Base-by-base conservation (phyloP, 257 asterid genomes). In the Linaria vulgaris region DNA sequence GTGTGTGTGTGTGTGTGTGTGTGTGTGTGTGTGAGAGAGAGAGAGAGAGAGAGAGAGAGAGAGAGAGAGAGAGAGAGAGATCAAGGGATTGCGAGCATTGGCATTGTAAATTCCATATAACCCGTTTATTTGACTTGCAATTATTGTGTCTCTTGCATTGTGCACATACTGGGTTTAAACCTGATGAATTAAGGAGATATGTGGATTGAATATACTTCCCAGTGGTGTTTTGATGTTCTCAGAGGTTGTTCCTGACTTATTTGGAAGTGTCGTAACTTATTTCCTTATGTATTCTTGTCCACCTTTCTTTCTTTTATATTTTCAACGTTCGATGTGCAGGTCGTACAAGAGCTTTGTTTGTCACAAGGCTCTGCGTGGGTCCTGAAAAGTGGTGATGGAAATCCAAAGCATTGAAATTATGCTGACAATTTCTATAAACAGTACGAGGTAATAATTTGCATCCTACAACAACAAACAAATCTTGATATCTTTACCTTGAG, bases 321-420 rank as follows among this genome's bases (percentile, higher is more conserved):
- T 48, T 38, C 53, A 12, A 5, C 59, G n/a, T 21, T 12, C 31
- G 53, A 51, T 64, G 19, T 82, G 76, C 89, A 91, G 97, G 97
- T 85, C 49, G 16, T 91, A 53, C 69, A 54, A 59, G 96, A 88
- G 67, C 21, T 90, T 23, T 88, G 97, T 56, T 61, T 67, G 64
- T 70, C 88, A 31, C 81, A 91, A 70, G 77, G 75, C 59, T 68
- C 82, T 25, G 83, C 74, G 9, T 91, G 97, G 97, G 69, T 80
- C 64, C 83, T 88, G 67, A 83, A 19, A 72, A 73, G 69, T 52
- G 83, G 82, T 37, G 96, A 81, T 73, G 75, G 79, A 57, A 80
- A 73, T 72, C 68, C 74, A 20, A 72, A 65, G 22, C 64, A 55
- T 45, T 70, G 11, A 69, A 61, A 61, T 45, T 23, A 41, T 22